phyloP scores from a whole-genome alignment of 306 rosid species.

The Oxytropis ochrocephala region DNA sequence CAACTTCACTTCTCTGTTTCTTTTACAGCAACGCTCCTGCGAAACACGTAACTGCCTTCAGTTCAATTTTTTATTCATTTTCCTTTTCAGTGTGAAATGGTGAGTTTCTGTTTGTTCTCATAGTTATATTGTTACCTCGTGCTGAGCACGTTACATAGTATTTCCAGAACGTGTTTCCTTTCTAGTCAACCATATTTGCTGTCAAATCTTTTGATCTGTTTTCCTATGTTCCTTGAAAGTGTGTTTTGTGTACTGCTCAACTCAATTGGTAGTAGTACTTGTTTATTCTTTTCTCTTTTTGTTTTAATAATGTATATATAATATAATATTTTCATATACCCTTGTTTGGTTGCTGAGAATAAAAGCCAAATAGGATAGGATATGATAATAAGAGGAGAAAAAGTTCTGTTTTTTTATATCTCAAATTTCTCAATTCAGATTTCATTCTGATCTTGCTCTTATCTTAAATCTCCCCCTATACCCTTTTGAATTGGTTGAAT shows the following conservation, averaged over 20 bases:
- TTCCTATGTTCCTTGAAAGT: slow-evolving; percentile 15
- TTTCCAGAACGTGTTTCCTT: slow-evolving; percentile 16
- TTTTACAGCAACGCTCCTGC: background rate
- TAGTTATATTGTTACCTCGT: background rate
- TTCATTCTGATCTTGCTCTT: slow-evolving; percentile 22
- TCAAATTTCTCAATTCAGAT: background rate
- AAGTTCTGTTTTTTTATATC: background rate
- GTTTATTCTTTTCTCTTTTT: background rate
- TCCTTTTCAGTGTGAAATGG: slow-evolving; percentile 13
- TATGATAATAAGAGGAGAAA: slow-evolving; percentile 12
- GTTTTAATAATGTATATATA: background rate
- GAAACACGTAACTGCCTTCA: slow-evolving; percentile 21
- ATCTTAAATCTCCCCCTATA: too few species aligned
- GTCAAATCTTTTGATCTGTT: slow-evolving; percentile 19
- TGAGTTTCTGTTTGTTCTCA: slow-evolving; percentile 17
- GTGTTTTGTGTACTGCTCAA: slow-evolving; percentile 21
- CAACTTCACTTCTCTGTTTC: slow-evolving; percentile 11
- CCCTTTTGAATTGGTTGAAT: background rate
- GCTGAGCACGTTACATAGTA: slow-evolving; percentile 2
- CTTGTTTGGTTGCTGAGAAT: slow-evolving; percentile 32
- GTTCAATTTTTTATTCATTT: background rate
- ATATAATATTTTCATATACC: background rate
- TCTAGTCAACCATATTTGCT: slow-evolving; percentile 4
- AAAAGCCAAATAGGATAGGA: slow-evolving; percentile 10
- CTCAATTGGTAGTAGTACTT: slow-evolving; percentile 1